Evolutionary conservation across 129 eudicot species (phyloP), one percentile per base, ranked within the genome.

Genomic region (Apium graveolens): DNA sequence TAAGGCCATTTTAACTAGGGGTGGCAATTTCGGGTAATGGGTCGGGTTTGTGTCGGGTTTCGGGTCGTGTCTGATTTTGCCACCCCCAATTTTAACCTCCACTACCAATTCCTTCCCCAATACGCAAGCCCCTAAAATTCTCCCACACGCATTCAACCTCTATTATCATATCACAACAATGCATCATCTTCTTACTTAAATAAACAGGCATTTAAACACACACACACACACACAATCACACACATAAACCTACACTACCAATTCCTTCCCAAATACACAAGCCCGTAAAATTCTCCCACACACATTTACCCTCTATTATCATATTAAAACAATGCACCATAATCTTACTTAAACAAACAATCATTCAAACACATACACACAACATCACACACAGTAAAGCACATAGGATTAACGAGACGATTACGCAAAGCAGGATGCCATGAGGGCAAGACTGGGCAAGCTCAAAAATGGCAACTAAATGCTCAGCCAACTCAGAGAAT

Each of bases 351-450:
- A 53, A 18, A 62, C 0, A 26, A 3, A 62, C 11, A 18, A 35
- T 35, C 31, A 57, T 57, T 7, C n/a, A 57, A 20, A 29, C 38
- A 29, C 0, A 3, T 11, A 63, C 37, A 29, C 4, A 63, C 21
- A 63, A 11, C 29, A n/a, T 11, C 2, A 62, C 72, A 66, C 39
- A 65, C 21, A 65, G 20, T 60, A 60, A 60, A 60, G 35, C 35
- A 62, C 4, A 7, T 3, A 55, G 49, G 53, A 65, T 53, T 48
- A 55, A 78, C 0, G 37, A 35, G 55, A 79, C 14, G 74, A 66
- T 72, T 89, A 94, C 98, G 76, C 85, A 87, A 82, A 94, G 97
- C 70, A 90, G 66, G 78, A 94, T 81, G 84, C 97, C 98, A 78
- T 91, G 79, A 80, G 98, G 91, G 87, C 98, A 94, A 77, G 97